Percentiles rank a stretch among this genome's conserved stretches.
phyloP scores from a whole-genome alignment of 805 yeast genomes.

The Nakazawaea siamensis region DNA sequence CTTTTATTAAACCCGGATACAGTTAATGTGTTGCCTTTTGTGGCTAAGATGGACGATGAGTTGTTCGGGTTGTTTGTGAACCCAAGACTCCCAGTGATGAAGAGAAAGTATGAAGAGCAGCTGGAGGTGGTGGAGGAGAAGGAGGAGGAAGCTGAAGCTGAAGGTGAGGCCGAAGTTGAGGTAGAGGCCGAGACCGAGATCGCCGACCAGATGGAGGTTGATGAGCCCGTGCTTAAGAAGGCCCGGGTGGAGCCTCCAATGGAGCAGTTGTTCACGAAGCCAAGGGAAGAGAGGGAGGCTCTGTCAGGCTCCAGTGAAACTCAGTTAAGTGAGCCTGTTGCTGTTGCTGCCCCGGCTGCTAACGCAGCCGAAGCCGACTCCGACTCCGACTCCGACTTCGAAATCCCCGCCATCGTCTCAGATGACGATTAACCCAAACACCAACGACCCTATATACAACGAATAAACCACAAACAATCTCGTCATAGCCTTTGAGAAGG shows the following conservation, averaged over 20 bases:
- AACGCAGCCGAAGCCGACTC: neutral
- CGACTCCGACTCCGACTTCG: slow-evolving; percentile 22
- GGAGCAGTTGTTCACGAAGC: slow-evolving; percentile 11
- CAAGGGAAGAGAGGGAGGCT: slow-evolving; percentile 1
- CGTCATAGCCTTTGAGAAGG: neutral
- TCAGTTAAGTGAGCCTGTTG: neutral
- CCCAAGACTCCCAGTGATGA: slow-evolving; percentile 63
- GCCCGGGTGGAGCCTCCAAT: neutral
- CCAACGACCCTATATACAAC: no score
- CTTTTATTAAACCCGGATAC: slow-evolving; percentile 24
- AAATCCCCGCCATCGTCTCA: slow-evolving; percentile 26
- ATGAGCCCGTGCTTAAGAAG: neutral
- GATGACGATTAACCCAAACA: no score
- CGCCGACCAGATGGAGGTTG: slow-evolving; percentile 1
- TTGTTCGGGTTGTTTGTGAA: slow-evolving; percentile 54
- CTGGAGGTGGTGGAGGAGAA: slow-evolving; percentile 13
- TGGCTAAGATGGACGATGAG: slow-evolving; percentile 36
- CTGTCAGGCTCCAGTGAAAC: no score
- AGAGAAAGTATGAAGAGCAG: slow-evolving; percentile 6
- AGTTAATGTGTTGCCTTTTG: slow-evolving; percentile 65
- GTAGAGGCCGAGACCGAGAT: slow-evolving; percentile 1
- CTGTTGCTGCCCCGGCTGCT: slow-evolving; percentile 5
- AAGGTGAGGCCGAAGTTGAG: slow-evolving; percentile 4
- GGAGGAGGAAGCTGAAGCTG: slow-evolving; percentile 13
- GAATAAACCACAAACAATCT: neutral